phyloP scores from a whole-genome alignment of 2,329 filamentous ascomycete species.

The Cladosporium colombiae region DNA sequence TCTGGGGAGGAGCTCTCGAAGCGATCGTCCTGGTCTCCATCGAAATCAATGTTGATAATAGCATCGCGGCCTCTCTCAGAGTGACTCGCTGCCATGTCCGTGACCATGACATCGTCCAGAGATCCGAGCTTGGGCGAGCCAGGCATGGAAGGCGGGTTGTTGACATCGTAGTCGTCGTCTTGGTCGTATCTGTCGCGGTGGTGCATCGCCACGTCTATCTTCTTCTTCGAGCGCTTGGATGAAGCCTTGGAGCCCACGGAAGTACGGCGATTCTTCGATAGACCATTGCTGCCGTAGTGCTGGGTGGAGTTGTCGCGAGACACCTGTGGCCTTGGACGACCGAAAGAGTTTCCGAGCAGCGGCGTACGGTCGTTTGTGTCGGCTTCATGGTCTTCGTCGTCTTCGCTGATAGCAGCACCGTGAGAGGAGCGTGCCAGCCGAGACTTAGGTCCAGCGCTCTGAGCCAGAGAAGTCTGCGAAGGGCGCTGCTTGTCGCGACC shows the following conservation, averaged over 20 bases:
- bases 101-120: constrained; percentile 66
- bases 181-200: constrained; percentile 21
- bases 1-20: constrained; percentile 37
- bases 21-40: constrained; percentile 25
- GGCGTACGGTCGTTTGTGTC: constrained; percentile 57
- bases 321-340: constrained; percentile 33
- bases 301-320: constrained; percentile 33
- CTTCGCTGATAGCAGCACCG: constrained; percentile 44
- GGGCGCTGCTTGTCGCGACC: constrained; percentile 27
- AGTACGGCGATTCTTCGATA: constrained; percentile 29
- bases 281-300: constrained; percentile 35
- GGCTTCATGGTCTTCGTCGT: constrained; percentile 48
- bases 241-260: constrained; percentile 33
- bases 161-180: constrained; percentile 58
- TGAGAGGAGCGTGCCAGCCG: constrained; percentile 21
- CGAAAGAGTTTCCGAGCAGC: constrained; percentile 48
- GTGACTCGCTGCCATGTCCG: constrained; percentile 56
- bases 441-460: constrained; percentile 21
- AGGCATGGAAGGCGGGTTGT: constrained; percentile 65
- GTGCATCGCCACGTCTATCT: constrained; percentile 8
- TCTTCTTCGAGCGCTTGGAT: constrained; percentile 24
- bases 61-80: constrained; percentile 46
- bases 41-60: constrained; percentile 53
- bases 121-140: constrained; percentile 58
- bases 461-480: constrained; percentile 24